Evolutionary conservation across 2,329 filamentous ascomycete genomes (phyloP).

Genomic region (Aspergillus aculeatinus): DNA sequence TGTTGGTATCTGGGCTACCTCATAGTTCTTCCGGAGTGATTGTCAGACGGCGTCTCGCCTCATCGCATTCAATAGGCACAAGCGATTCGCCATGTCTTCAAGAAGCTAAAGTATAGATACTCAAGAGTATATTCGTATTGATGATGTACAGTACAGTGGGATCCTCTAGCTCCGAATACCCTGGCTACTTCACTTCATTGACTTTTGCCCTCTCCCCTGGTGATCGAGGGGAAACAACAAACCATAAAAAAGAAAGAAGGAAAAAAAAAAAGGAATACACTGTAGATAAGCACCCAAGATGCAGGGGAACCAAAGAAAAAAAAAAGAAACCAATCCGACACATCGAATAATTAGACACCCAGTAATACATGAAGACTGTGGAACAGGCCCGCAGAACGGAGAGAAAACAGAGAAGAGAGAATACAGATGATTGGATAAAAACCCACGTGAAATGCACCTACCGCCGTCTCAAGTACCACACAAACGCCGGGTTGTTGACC

Average conservation of each 20-base stretch:
- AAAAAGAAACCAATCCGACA: constrained; percentile 15
- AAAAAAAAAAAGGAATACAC: constrained; percentile 12
- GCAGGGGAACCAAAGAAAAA: constrained; percentile 12
- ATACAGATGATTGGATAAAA: neutral
- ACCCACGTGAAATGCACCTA: constrained; percentile 44
- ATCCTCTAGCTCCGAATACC: constrained; percentile 9
- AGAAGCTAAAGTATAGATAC: neutral
- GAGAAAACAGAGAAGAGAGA: constrained; percentile 15
- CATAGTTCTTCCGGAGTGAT: no score
- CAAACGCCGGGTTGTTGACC: constrained; percentile 79
- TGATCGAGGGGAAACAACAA: constrained; percentile 21
- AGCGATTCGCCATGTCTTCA: neutral
- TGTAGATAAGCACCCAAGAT: constrained; percentile 20
- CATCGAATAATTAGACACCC: constrained; percentile 25
- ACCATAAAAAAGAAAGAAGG: constrained; percentile 20
- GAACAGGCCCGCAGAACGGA: constrained; percentile 26
- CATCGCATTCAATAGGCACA: neutral
- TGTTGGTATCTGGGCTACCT: neutral
- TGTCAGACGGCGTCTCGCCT: neutral
- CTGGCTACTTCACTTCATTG: constrained; percentile 4
- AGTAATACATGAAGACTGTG: constrained; percentile 37
- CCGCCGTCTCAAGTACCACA: constrained; percentile 87
- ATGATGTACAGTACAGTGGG: constrained; percentile 9
- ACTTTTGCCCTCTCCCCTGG: constrained; percentile 6
- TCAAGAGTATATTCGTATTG: constrained; percentile 3